A percentile compares a stretch with the other conserved stretches of the same genome.
phyloP scores from a whole-genome alignment of 208 protist species.

The Leishmania martiniquensis region DNA sequence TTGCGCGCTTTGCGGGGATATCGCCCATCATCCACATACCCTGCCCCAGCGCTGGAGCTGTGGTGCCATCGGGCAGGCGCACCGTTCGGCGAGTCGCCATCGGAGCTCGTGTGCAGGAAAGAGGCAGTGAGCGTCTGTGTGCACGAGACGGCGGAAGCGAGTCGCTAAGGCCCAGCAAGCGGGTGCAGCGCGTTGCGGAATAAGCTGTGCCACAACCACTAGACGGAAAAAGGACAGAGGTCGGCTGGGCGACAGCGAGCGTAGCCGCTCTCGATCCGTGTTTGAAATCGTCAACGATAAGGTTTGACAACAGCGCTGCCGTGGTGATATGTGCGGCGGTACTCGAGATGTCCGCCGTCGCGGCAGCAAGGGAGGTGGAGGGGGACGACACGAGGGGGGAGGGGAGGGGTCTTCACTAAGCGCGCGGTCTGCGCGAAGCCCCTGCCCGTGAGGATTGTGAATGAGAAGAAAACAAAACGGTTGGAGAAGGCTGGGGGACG shows the following conservation, averaged over 20 bases:
- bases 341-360: not conserved
- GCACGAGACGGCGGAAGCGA: not conserved
- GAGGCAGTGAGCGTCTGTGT: not conserved
- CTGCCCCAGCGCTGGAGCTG: constrained; percentile 46
- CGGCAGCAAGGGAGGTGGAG: not conserved
- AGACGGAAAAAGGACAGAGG: not conserved
- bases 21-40: constrained; percentile 56
- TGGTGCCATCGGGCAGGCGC: constrained; percentile 29
- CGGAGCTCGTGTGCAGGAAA: not conserved
- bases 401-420: no score
- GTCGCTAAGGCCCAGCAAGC: not conserved
- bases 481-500: not conserved
- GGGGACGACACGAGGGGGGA: no score
- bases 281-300: not conserved
- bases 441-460: no score
- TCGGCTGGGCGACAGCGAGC: not conserved
- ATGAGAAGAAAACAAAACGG: no score
- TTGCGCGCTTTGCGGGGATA: constrained; percentile 4
- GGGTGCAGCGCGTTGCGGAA: not conserved
- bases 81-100: constrained; percentile 20
- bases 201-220: not conserved
- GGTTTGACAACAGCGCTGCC: not conserved
- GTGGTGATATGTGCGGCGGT: not conserved
- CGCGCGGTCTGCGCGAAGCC: not conserved
- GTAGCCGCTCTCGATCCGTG: not conserved